A percentile compares a stretch with the other conserved stretches of the same genome.
Conservation (phyloP, 306 rosid species). For the Rosa multiflora region DNA sequence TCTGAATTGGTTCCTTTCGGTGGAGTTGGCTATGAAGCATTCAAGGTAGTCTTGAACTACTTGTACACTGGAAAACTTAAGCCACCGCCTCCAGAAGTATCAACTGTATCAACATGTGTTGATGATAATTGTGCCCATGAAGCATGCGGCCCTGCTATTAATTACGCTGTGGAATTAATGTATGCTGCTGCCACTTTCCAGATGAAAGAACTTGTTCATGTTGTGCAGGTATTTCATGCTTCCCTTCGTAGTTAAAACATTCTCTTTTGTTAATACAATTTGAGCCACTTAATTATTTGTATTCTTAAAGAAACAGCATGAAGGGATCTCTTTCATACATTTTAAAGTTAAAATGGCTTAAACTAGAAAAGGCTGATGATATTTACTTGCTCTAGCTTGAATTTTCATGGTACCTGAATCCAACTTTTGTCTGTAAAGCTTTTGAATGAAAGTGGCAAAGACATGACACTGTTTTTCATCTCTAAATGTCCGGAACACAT, state of each 20-base stretch:
- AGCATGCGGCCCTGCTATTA: constrained; percentile 81
- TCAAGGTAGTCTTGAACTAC: constrained; percentile 70
- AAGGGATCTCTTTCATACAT: not conserved
- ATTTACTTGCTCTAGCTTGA: not conserved
- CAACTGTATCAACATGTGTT: constrained; percentile 77
- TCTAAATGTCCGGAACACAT: not conserved
- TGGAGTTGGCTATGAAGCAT: constrained; percentile 64
- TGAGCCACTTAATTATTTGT: not conserved
- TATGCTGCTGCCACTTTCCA: constrained; percentile 81
- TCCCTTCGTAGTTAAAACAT: not conserved
- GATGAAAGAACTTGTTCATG: constrained; percentile 77
- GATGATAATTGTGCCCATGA: constrained; percentile 74
- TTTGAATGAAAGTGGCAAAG: not conserved
- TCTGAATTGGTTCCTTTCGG: constrained; percentile 68
- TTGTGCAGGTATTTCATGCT: constrained; percentile 67
- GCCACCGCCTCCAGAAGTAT: constrained; percentile 66
- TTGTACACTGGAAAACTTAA: constrained; percentile 84
- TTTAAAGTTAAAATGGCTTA: not conserved
- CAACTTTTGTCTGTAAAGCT: not conserved
- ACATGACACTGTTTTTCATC: not conserved
- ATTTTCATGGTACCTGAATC: not conserved
- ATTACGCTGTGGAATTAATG: constrained; percentile 81
- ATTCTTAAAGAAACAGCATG: not conserved
- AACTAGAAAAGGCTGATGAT: not conserved
- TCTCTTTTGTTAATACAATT: not conserved